Conservation (phyloP, 202 grass and related monocot species). For the Panicum hallii region DNA sequence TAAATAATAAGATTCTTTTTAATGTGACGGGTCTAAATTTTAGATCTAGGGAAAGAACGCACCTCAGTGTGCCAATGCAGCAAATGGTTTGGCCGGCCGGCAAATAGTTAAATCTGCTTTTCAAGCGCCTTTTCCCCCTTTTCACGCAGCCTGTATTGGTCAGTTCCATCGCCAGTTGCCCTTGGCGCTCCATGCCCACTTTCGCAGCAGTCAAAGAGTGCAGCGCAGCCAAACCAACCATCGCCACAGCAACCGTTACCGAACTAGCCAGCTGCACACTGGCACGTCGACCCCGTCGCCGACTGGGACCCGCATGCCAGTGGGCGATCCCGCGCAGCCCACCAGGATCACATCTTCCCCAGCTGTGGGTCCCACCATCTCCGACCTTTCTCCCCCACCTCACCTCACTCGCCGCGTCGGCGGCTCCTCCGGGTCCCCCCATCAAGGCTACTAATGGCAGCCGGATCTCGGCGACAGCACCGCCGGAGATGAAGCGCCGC, state of each 20-base stretch:
- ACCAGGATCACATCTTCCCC: slow-evolving; percentile 3
- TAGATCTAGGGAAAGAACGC: too few species aligned
- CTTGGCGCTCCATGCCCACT: background rate
- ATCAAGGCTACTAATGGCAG: slow-evolving; percentile 23
- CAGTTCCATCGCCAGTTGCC: background rate
- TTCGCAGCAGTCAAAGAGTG: background rate
- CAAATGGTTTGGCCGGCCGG: background rate
- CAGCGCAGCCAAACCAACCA: slow-evolving; percentile 1
- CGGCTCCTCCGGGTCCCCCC: background rate
- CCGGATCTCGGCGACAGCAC: slow-evolving; percentile 17
- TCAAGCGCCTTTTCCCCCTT: background rate
- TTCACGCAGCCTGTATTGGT: background rate
- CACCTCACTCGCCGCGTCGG: background rate
- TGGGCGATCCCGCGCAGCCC: background rate
- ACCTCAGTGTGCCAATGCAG: too few species aligned
- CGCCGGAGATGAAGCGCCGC: slow-evolving; percentile 55
- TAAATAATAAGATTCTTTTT: too few species aligned
- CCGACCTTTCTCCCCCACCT: slow-evolving; percentile 14
- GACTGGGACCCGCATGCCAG: background rate
- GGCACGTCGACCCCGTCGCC: background rate
- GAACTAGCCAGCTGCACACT: background rate
- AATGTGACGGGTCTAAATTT: too few species aligned
- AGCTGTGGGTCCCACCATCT: background rate
- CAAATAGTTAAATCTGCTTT: background rate
- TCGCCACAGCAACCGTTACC: background rate